Base-by-base conservation (phyloP, 306 rosid genomes). In the Corylus heterophylla region DNA sequence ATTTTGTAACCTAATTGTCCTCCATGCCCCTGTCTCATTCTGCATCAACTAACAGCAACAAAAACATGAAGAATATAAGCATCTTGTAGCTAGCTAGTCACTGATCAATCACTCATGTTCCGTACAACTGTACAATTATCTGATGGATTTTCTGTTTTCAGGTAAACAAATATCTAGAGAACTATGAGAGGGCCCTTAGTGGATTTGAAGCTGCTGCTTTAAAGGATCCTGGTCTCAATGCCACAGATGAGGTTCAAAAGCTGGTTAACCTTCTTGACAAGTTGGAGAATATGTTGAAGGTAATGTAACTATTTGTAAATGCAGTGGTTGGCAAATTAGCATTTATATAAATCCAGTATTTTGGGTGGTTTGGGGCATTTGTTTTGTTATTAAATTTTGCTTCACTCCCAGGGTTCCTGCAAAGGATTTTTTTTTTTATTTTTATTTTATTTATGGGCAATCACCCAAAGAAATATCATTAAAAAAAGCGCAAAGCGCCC, bases 181-280 rank as follows among this genome's bases (percentile, higher is more conserved):
- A 93, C 86, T 95, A 95, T 78, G 88, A 84, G 80, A 90, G 94
- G 91, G 97, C 98, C 83, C 98, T 93, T 75, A 86, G 94, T 83
- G 98, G 98, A 61, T 95, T 92, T 58, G 97, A 95, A 85, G 97
- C 93, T 85, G 97, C 99, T 86, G 92, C 97, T 79, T 82, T 90
- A 69, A 92, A 85, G 92, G 99, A 95, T 88, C 98, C 98, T 71
- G 93, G 96, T 85, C 97, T 91, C 73, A 88, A 86, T 82, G 96
- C 98, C 62, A 78, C 80, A 0, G 93, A 83, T 70, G 97, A 91
- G 91, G 97, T 85, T 80, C 91, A 90, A 80, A 92, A 95, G 84
- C 86, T 92, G 82, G 94, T 92, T 86, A 83, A 54, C 77, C 92
- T 92, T 78, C 98, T 95, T 66, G 96, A 89, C 89, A 95, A 89